Percentiles rank a stretch among this genome's conserved stretches.
Evolutionary conservation across 352 stramenopile species (phyloP).

Genomic region (Globisporangium takayamanum): DNA sequence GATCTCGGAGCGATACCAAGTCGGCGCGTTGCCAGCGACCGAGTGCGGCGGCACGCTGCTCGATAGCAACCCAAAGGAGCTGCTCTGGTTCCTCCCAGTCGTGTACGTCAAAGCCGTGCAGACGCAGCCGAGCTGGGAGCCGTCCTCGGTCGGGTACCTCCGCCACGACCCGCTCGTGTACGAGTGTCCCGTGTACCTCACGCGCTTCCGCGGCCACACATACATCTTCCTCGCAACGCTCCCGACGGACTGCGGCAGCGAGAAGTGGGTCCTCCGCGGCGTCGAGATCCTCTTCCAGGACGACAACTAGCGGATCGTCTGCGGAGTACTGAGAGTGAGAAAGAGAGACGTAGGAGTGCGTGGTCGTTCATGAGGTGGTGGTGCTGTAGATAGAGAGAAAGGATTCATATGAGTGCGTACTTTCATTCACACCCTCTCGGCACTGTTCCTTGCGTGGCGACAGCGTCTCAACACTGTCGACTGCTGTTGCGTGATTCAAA

Average conservation of each 20-base stretch:
- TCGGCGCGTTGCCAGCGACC: slow-evolving; percentile 76
- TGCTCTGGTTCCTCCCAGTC: slow-evolving; percentile 90
- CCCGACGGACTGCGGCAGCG: slow-evolving; percentile 83
- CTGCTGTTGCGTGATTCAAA: not conserved
- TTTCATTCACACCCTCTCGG: not conserved
- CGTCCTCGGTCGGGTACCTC: slow-evolving; percentile 93
- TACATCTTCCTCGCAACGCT: slow-evolving; percentile 96
- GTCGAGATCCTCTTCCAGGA: slow-evolving; percentile 94
- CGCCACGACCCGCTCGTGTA: slow-evolving; percentile 91
- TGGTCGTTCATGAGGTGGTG: not conserved
- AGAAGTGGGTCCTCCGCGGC: slow-evolving; percentile 94
- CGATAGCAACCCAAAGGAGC: slow-evolving; percentile 94
- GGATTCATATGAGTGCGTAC: not conserved
- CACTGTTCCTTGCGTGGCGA: not conserved
- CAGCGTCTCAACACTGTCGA: not conserved
- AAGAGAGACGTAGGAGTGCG: not conserved
- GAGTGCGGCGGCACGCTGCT: slow-evolving; percentile 86
- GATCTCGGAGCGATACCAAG: slow-evolving; percentile 83
- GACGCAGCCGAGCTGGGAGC: slow-evolving; percentile 91
- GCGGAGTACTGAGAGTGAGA: not conserved
- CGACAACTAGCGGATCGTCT: slow-evolving; percentile 76
- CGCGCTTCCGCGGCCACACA: slow-evolving; percentile 93
- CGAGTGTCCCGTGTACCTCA: slow-evolving; percentile 96
- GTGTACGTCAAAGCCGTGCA: slow-evolving; percentile 96
- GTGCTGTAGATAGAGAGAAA: not conserved